Conservation (phyloP, 176 grass and related monocot species). For the Musa beccarii region DNA sequence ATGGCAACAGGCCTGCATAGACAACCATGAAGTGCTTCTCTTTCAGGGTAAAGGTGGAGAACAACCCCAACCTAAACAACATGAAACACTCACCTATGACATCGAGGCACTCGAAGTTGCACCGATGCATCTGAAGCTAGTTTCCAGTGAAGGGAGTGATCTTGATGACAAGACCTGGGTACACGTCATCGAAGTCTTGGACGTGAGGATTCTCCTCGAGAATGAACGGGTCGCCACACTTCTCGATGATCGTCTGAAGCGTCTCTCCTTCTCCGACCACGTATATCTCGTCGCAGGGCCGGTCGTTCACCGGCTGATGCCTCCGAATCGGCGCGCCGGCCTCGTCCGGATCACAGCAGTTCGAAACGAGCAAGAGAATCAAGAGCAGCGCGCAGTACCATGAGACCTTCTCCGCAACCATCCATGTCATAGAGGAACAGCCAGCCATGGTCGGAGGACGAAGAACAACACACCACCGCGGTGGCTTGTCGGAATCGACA, state of each 20-base stretch:
- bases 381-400: constrained; percentile 8
- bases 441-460: background rate
- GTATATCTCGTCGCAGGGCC: constrained; percentile 9
- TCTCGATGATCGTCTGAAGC: constrained; percentile 3
- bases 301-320: background rate
- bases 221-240: constrained; percentile 8
- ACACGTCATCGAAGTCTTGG: constrained; percentile 10
- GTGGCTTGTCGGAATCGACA: too few relatives aligned
- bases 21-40: too few relatives aligned
- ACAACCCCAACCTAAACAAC: too few relatives aligned
- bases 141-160: background rate
- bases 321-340: background rate
- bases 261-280: constrained; percentile 18
- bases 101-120: too few relatives aligned
- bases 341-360: background rate
- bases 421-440: background rate
- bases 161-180: constrained; percentile 6
- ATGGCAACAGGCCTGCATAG: too few relatives aligned
- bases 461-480: background rate
- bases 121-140: background rate
- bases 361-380: background rate
- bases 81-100: too few relatives aligned
- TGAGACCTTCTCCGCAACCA: constrained; percentile 12
- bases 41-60: too few relatives aligned
- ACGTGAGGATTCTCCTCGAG: constrained; percentile 18